Base-by-base conservation (phyloP, 345 rosid genomes). In the Mercurialis annua region DNA sequence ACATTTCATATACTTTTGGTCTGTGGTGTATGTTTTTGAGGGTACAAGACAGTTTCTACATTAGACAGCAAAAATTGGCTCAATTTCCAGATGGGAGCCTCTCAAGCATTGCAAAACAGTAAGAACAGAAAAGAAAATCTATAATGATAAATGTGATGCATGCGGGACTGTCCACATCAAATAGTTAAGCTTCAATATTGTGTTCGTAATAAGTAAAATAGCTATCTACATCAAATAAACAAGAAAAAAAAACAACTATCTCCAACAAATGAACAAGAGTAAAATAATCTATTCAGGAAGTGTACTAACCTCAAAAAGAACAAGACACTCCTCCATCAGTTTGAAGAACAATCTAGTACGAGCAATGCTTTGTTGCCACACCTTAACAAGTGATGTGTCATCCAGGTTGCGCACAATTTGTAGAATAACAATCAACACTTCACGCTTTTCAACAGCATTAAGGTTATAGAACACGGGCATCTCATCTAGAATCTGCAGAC, bases 331-430 rank as follows among this genome's bases (percentile, higher is more conserved):
- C 81, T 94, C 99, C 96, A 89, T 73, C 65, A 94, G 98, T 74
- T 94, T 94, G 83, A 94, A 94, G 82, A 89, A 94, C 63, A 91
- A 78, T 85, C 98, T 83, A 42, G 98, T 94, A 47, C 99, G 95
- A 71, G 96, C 99, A 47, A 91, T 84, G 85, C 97, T 94, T 82
- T 91, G 98, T 86, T 91, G 98, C 99, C 99, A 94, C 10, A 93
- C 96, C 82, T 91, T 91, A 70, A 82, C 90, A 75, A 89, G 86
- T 43, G 99, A 94, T 68, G 79, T 67, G 66, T 94, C 97, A 86
- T 94, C 99, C 74, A 94, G 83, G 79, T 94, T 94, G 64, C 98
- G 92, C 70, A 94, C 86, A 61, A 89, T 87, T 87, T 94, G 98
- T 86, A 94, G 69, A 71, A 86, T 85, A 65, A 84, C 92, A 69